A percentile compares a stretch with the other conserved stretches of the same genome.
Evolutionary conservation across 179 eudicot genomes (phyloP).

Genomic region (Nepenthes alata): DNA sequence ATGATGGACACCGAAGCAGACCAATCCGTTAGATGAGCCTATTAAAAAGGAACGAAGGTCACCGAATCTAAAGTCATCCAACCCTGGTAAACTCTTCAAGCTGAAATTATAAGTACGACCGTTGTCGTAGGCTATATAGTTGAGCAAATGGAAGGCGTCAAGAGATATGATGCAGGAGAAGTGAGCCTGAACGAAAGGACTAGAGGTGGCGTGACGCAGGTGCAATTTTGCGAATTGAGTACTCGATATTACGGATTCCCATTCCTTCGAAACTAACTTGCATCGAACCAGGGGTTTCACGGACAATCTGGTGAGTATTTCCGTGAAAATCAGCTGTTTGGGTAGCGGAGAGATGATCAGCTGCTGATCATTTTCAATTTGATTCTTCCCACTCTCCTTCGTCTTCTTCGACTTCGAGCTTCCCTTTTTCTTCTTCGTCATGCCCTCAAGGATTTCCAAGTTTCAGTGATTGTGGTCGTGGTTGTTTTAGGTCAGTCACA

Average conservation of each 20-base stretch:
- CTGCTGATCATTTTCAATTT: too few relatives aligned
- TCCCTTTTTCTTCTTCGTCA: too few relatives aligned
- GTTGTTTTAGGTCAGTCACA: too few relatives aligned
- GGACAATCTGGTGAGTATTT: constrained; percentile 1
- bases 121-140: neutral
- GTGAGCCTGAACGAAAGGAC: neutral
- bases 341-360: neutral
- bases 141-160: neutral
- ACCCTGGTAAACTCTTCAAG: neutral
- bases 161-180: neutral
- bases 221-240: neutral
- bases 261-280: neutral
- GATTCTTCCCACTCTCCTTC: too few relatives aligned
- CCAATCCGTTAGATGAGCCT: neutral
- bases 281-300: neutral
- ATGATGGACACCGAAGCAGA: neutral
- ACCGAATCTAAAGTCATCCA: neutral
- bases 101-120: neutral
- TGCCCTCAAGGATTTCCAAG: too few relatives aligned
- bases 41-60: neutral
- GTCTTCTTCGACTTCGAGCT: too few relatives aligned
- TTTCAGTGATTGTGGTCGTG: too few relatives aligned
- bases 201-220: neutral
- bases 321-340: constrained; percentile 9
- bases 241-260: neutral